Base-by-base conservation (phyloP, 2,329 filamentous ascomycete genomes). In the Hypoxylon sp. region DNA sequence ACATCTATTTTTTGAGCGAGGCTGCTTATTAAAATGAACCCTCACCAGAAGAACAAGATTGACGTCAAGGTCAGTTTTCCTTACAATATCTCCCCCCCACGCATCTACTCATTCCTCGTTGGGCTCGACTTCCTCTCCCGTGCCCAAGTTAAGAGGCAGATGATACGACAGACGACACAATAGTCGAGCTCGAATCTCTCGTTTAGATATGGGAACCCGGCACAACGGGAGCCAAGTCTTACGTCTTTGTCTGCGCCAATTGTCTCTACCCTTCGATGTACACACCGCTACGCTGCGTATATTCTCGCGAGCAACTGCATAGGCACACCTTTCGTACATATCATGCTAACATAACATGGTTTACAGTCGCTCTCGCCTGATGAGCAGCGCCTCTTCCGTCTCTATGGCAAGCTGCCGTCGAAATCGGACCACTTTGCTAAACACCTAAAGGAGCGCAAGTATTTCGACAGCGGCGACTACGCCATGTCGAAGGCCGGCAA, bases 361-460 rank as follows among this genome's bases (percentile, higher is more conserved):
- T 25, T 41, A 63, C 80, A 98, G 96, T 92, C 93, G 73, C 88
- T 99, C 82, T 92, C 92, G 60, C 91, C 94, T 68, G 96, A 99
- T 77, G 96, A 99, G 86, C 94, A 98, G 83, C 93, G 93, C 71
- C 91, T 98, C 78, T 96, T 98, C 87, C 92, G 94, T 73, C 91
- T 98, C 72, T 99, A 99, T 82, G 96, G 96, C 83, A 98, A 98
- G 84, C 91, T 98, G 67, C 96, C 96, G 72, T 97, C 92, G 82
- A 96, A 96, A 81, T 97, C 94, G 81, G 95, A 98, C 81, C 89
- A 98, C 77, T 91, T 98, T 75, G 94, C 97, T 86, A 98, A 98
- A 86, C 97, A 98, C 80, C 89, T 98, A 79, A 98, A 98, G 88
- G 96, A 98, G 81, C 94, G 96, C 85, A 99, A 97, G 85, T 98